A percentile compares a stretch with the other conserved stretches of the same genome.
Evolutionary conservation across 2,329 filamentous ascomycete genomes (phyloP).

Genomic region (Raffaelea arxii): DNA sequence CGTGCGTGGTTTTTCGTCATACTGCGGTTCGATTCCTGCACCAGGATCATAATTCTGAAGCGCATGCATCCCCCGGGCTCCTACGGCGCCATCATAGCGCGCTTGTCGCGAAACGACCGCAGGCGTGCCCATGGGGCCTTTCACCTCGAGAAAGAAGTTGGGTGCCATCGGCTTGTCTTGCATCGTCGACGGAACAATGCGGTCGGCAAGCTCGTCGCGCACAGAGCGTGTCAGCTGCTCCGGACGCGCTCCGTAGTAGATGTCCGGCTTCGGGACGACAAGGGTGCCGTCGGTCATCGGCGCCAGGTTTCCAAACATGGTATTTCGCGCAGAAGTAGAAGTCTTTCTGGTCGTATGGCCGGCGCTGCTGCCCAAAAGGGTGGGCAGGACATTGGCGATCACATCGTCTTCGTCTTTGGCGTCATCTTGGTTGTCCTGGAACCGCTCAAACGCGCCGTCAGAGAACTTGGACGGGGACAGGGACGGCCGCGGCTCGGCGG

Average conservation of each 20-base stretch:
- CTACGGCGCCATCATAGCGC: conserved; percentile 26
- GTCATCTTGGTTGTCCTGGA: conserved; percentile 17
- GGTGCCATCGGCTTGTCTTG: conserved; percentile 21
- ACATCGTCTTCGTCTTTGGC: conserved; percentile 26
- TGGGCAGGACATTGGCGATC: conserved; percentile 20
- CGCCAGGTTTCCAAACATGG: conserved; percentile 25
- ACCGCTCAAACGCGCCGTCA: conserved; percentile 18
- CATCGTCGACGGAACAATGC: conserved; percentile 24
- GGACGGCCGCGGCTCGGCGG: conserved; percentile 20
- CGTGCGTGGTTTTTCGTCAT: conserved; percentile 28
- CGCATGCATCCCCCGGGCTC: conserved; percentile 25
- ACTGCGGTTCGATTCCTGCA: conserved; percentile 18
- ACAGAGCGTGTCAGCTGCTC: conserved; percentile 17
- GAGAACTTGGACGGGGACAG: conserved; percentile 26
- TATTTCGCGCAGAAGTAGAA: conserved; percentile 16
- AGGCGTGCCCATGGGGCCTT: conserved; percentile 22
- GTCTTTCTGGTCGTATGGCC: conserved; percentile 14
- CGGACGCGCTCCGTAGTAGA: conserved; percentile 20
- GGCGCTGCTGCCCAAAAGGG: conserved; percentile 16
- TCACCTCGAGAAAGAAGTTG: conserved; percentile 32
- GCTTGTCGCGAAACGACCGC: conserved; percentile 23
- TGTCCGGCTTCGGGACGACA: conserved; percentile 19
- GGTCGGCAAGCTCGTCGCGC: conserved; percentile 14
- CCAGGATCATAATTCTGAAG: conserved; percentile 27
- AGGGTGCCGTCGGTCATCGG: conserved; percentile 22